phyloP scores from a whole-genome alignment of 2,329 filamentous ascomycete genomes.

The Colletotrichum higginsianum region DNA sequence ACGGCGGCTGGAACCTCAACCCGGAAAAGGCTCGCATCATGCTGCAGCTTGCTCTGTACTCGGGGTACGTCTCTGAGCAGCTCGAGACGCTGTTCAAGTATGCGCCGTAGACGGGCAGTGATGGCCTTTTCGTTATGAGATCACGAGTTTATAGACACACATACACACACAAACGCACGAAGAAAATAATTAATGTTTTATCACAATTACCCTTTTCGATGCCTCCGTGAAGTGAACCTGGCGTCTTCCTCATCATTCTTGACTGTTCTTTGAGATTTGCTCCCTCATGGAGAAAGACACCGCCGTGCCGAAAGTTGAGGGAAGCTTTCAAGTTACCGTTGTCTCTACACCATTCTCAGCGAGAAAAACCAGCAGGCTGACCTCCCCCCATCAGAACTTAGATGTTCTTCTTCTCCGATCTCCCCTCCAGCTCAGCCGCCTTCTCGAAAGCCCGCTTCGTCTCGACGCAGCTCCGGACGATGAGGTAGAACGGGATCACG shows the following conservation, averaged over 20 bases:
- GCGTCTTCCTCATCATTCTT: no score
- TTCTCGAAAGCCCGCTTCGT: conserved; percentile 48
- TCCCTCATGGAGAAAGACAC: no score
- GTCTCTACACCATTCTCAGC: no score
- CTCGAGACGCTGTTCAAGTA: conserved; percentile 38
- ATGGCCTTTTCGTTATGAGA: background rate
- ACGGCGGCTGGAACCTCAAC: conserved; percentile 66
- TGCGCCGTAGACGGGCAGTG: conserved; percentile 7
- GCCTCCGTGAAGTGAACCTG: no score
- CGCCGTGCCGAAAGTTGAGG: no score
- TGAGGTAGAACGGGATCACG: conserved; percentile 58
- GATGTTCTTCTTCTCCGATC: conserved; percentile 20
- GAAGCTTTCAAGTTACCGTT: no score
- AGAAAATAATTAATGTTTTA: conserved; percentile 2
- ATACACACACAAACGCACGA: background rate
- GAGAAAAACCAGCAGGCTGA: no score
- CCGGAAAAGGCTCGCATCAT: conserved; percentile 69
- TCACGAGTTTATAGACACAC: conserved; percentile 20
- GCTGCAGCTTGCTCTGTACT: conserved; percentile 57
- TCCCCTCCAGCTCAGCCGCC: conserved; percentile 44
- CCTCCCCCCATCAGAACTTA: background rate
- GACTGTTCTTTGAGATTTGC: no score
- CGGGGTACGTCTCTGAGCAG: conserved; percentile 32
- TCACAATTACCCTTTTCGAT: background rate
- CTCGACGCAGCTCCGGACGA: conserved; percentile 49